phyloP scores from a whole-genome alignment of 345 rosid genomes.

The Eucalyptus shirleyi region DNA sequence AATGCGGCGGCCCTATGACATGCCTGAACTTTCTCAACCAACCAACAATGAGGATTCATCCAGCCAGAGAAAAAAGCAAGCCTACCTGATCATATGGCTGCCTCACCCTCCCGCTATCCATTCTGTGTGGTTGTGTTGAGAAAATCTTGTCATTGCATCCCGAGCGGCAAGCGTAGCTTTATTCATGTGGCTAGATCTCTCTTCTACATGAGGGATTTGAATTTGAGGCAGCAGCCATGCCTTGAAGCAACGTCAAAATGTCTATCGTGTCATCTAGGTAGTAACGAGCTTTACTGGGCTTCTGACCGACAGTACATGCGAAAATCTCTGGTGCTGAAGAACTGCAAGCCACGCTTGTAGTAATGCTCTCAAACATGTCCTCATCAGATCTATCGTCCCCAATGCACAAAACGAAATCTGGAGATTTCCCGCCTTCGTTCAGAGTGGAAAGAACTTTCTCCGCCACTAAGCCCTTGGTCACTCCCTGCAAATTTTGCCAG shows the following conservation, averaged over 20 bases:
- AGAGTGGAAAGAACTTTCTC: slow-evolving; percentile 30
- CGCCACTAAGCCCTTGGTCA: slow-evolving; percentile 37
- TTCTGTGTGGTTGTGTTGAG: not conserved
- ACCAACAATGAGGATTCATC: not conserved
- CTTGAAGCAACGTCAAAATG: slow-evolving; percentile 24
- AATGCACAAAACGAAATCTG: slow-evolving; percentile 44
- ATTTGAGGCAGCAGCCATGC: slow-evolving; percentile 14
- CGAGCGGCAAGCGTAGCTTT: not conserved
- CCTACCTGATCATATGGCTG: not conserved
- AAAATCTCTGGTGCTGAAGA: slow-evolving; percentile 29
- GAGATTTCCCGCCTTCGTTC: slow-evolving; percentile 16
- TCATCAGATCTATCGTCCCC: slow-evolving; percentile 66
- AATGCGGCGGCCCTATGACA: not conserved
- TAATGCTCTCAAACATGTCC: slow-evolving; percentile 52
- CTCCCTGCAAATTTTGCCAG: slow-evolving; percentile 23
- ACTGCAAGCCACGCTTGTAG: slow-evolving; percentile 2
- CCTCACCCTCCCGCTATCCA: not conserved
- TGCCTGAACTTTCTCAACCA: not conserved
- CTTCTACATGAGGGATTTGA: not conserved
- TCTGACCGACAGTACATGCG: slow-evolving; percentile 51
- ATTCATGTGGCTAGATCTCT: not conserved
- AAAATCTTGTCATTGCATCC: not conserved
- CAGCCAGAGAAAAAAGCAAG: not conserved
- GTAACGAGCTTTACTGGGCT: slow-evolving; percentile 59
- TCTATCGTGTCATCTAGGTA: slow-evolving; percentile 33